Evolutionary conservation across 1,139 yeast genomes (phyloP), one percentile per base, ranked within the genome.

Genomic region (Debaryomyces subglobosus): DNA sequence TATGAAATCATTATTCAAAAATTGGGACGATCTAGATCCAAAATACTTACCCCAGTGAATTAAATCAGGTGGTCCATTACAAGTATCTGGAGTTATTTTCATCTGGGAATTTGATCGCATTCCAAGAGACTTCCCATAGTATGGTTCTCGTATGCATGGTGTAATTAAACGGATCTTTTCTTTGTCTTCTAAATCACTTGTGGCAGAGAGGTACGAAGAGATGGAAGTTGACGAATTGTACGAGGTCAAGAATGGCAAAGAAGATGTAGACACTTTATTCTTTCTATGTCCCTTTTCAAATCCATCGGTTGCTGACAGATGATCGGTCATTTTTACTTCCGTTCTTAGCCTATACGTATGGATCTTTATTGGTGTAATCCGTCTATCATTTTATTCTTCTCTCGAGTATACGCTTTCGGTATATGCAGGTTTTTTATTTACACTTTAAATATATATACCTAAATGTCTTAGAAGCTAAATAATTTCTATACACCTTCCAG

Each of bases 1-100:
- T 23, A 53, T 51, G 52, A 72, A 73, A 39, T 69, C 74, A 48
- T 69, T 67, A 38, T 60, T 58, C 27, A 58, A 55, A 50, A 63
- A 70, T 23, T 59, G 63, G 5, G 68, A 60, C 9, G 73, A 65
- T 37, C 68, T 59, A 6, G 66, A 53, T 2, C 78, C 77, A 35
- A 57, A 64, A 55, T 71, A 69, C 21, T 63, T 60, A n/a, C 75
- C 77, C 64, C 70, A 66, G 55, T 74, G 79, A 10, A 73, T 48
- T 48, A 74, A 61, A 54, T 74, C 78, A 1, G 77, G 69, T 0
- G 77, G 73, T 0, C 79, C 79, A 30, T 57, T 45, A 10, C 52
- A 34, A 15, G 39, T 13, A 3, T 57, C 61, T 7, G 40, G 30
- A 13, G 58, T 61, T 8, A 57, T 50, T 3, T 50, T 51, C 36